phyloP scores from a whole-genome alignment of 2,329 filamentous ascomycete genomes.

The Pezicula radicicola region DNA sequence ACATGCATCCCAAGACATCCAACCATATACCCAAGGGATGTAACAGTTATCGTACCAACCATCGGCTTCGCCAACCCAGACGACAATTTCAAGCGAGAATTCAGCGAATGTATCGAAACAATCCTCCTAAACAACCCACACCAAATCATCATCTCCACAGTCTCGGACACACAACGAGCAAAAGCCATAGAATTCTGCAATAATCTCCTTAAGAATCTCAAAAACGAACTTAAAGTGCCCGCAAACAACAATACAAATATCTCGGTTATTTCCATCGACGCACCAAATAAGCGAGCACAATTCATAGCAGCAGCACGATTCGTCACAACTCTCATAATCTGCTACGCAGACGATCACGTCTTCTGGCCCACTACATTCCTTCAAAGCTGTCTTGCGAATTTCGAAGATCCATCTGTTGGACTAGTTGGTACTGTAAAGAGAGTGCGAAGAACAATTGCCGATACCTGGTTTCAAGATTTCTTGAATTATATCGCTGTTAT shows the following conservation, averaged over 20 bases:
- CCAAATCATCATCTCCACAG: conserved; percentile 14
- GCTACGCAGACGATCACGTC: conserved; percentile 16
- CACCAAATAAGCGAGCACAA: conserved; percentile 14
- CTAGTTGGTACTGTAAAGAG: conserved; percentile 55
- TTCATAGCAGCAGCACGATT: conserved; percentile 7
- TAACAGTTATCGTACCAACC: conserved; percentile 20
- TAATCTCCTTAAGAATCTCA: not conserved
- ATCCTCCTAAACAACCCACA: conserved; percentile 11
- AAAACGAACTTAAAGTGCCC: not conserved
- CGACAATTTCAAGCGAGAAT: conserved; percentile 8
- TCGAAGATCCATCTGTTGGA: conserved; percentile 37
- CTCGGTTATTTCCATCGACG: not conserved
- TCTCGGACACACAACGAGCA: conserved; percentile 2
- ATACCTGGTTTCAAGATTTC: conserved; percentile 5
- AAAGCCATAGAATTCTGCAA: not conserved
- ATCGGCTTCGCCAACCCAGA: conserved; percentile 5
- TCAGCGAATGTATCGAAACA: conserved; percentile 4
- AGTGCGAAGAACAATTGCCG: conserved; percentile 36
- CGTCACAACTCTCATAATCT: conserved; percentile 11
- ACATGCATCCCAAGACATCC: not conserved
- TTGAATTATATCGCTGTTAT: conserved; percentile 52
- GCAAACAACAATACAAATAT: not conserved
- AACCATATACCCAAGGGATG: conserved; percentile 8
- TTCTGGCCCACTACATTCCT: conserved; percentile 16
- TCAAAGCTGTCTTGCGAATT: conserved; percentile 9